Evolutionary conservation across 2,329 filamentous ascomycete species (phyloP), one percentile per base, ranked within the genome.

Genomic region (Xylaria hypoxylon): DNA sequence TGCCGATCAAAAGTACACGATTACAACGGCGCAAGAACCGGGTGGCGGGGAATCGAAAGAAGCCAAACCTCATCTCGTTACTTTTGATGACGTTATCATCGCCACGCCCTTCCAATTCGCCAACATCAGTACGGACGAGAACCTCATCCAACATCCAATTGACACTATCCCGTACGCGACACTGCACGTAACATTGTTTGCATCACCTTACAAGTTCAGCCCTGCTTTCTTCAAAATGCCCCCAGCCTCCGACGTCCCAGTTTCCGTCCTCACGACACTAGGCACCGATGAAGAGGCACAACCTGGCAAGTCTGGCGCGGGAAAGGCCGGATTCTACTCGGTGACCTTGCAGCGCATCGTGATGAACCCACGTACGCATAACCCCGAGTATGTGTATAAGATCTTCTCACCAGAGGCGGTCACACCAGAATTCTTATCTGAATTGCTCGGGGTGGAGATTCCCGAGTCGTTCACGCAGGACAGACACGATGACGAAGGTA

Each of bases 121-220:
- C 62, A 83, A 87, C 64, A 90, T 98, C 73, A 80, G 83, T 52
- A 63, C 60, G 8, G 42, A 48, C 24, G 42, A 62, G 8, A 42
- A 60, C 2, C 80, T 97, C 26, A 86, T 94, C 17, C 90, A 92
- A 60, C 83, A 86, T 35, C 78, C 81, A 3, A 93, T 96, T 1
- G 91, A 96, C 70, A 78, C 86, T 51, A 90, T 97, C n/a, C 92
- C 93, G 0, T 99, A 97, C 77, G 92, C 93, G 2, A 86, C 87
- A 53, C 85, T 98, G 0, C 91, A 98, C 75, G 95, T 97, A 59
- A 98, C 95, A 0, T 87, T 98, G 0, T 95, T 99, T 74, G 85
- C 94, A 0, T 92, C 93, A 0, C 89, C 92, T 0, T 87, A 89
- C 72, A 84, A 81, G n/a, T 85, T 97, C n/a, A 89, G 87, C 22